Base-by-base conservation (phyloP, 2,329 filamentous ascomycete genomes). In the Paradendryphiella salina region DNA sequence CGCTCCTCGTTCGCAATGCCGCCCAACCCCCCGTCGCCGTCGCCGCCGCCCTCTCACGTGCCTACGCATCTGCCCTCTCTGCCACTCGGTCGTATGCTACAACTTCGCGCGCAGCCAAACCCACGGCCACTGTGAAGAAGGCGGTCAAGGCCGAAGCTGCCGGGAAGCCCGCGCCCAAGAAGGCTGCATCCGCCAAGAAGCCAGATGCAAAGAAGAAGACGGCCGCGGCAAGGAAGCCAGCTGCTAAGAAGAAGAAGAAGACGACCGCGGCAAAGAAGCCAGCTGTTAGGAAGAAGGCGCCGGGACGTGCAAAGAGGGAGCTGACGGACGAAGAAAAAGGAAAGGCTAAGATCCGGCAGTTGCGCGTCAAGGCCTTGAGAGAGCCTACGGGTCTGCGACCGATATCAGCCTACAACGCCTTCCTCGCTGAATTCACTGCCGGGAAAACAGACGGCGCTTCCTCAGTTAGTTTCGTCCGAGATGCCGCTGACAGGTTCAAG, bases 291-390 rank as follows among this genome's bases (percentile, higher is more conserved):
- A 63, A 60, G 59, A 13, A 28, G 13, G 28, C 17, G 15, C 13
- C 13, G 4, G 21, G 21, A 29, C 52, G 52, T 20, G 52, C 38
- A 20, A 66, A 63, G 52, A 71, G 64, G 63, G 52, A 29, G 33
- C 62, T 66, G 29, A 67, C 67, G 3, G 50, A 54, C 3, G 64
- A 67, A 49, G 48, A 71, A 46, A 69, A 73, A 62, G 48, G 63
- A 43, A 68, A 65, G 38, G 41, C 33, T 32, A 34, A 21, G 17
- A 57, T 75, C 39, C 55, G 49, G 18, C 61, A 67, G n/a, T 61
- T 76, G 37, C 75, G 73, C 56, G 61, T 63, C 56, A 60, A 54
- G 35, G 75, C 76, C 2, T 65, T 79, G 37, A 55, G 57, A 15
- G 67, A 69, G 31, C 76, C 76, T 4, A 29, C 53, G 1, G 5